Conservation (phyloP, 179 eudicot genomes). For the Amaranthus tricolor region DNA sequence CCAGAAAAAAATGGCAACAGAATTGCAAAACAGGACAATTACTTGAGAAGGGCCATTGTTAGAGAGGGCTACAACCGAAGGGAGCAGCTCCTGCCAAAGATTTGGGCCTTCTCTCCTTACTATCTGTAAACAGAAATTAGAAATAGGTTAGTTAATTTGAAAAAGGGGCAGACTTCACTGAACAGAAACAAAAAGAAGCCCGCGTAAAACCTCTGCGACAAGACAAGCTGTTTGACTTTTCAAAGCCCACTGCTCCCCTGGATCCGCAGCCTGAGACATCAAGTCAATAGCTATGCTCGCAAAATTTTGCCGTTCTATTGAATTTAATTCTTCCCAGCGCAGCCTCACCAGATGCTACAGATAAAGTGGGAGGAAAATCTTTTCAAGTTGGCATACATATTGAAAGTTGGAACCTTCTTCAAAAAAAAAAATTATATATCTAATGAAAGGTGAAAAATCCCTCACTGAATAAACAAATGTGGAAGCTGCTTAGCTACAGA, state of each 20-base stretch:
- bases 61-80: slow-evolving; percentile 71
- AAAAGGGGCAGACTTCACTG: slow-evolving; percentile 12
- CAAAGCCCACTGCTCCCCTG: slow-evolving; percentile 86
- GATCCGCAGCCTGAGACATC: slow-evolving; percentile 73
- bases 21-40: slow-evolving; percentile 20
- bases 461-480: background rate
- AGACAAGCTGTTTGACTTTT: slow-evolving; percentile 96
- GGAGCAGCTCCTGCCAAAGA: slow-evolving; percentile 83
- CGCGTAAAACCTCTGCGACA: slow-evolving; percentile 71
- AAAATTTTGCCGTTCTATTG: slow-evolving; percentile 61
- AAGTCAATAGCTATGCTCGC: slow-evolving; percentile 71
- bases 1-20: slow-evolving; percentile 10
- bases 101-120: slow-evolving; percentile 84
- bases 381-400: slow-evolving; percentile 1
- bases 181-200: background rate
- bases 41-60: slow-evolving; percentile 88
- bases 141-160: slow-evolving; percentile 4
- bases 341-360: slow-evolving; percentile 86
- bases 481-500: background rate
- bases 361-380: slow-evolving; percentile 11
- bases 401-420: background rate
- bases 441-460: background rate
- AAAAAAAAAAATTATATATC: background rate
- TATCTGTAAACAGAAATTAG: slow-evolving; percentile 45
- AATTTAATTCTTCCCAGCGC: slow-evolving; percentile 83